Evolutionary conservation across 2,329 filamentous ascomycete species (phyloP), one percentile per base, ranked within the genome.

Genomic region (Fusarium continuum): DNA sequence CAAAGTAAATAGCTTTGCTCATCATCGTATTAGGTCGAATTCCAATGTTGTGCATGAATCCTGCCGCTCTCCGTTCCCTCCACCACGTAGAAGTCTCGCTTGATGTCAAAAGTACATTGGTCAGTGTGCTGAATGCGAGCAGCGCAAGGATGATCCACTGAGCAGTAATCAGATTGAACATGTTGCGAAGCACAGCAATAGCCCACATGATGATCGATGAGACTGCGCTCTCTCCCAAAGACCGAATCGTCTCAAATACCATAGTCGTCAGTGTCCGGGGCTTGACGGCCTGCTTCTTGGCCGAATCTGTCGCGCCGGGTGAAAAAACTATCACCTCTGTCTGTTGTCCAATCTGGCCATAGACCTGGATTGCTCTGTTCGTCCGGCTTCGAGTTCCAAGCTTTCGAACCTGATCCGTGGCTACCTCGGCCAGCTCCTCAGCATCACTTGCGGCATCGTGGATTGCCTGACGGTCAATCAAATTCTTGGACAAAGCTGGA

Each of bases 1-100:
- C 83, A 52, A 97, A 78, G 73, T 95, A 97, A 22, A 99, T 87
- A 8, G 91, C 88, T 75, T 90, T 92, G 76, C 90, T 91, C 91
- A 97, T 94, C 61, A 90, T 85, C 17, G 83, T 77, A 67, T 96
- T 90, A 8, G 93, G 92, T 4, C 85, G 84, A 8, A 98, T 88
- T 9, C 94, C 94, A 13, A 98, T 79, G 11, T 88, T 83, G 28
- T 82, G 81, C 92, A 99, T 95, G 75, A 94, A 97, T 34, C 83
- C 88, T 14, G 84, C 85, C 2, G 93, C 92, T 57, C 86, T 89
- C 54, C 92, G 86, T 77, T 98, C 94, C 39, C 86, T 83, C 90
- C 91, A 97, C 93, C 93, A 98, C 3, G 85, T 82, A 69, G 88
- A 87, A 7, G 86, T 85, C 72, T 92, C 88, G 61, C 88, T 86